phyloP scores from a whole-genome alignment of 129 eudicot species.

The Ambrosia trifida region DNA sequence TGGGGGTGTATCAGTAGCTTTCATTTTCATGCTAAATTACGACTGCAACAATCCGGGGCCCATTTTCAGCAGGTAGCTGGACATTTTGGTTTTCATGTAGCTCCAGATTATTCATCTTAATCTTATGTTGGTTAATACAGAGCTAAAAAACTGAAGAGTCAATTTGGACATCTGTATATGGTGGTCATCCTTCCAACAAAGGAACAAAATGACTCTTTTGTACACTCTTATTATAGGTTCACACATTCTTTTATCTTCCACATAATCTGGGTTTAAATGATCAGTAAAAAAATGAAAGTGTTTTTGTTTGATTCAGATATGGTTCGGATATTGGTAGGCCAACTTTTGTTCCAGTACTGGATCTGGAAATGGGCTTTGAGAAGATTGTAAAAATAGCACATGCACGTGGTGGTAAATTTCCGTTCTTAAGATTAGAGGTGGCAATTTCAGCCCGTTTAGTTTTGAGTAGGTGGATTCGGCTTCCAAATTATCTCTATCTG shows the following conservation, averaged over 20 bases:
- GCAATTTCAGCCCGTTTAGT: background rate
- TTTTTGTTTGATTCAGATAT: constrained; percentile 44
- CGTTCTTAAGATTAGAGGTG: background rate
- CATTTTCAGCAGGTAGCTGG: constrained; percentile 63
- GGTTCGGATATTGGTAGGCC: constrained; percentile 79
- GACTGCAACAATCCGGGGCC: constrained; percentile 42
- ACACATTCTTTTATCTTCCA: constrained; percentile 9
- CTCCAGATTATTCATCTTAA: constrained; percentile 20
- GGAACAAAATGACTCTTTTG: constrained; percentile 83
- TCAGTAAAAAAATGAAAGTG: background rate
- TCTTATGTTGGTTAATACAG: constrained; percentile 44
- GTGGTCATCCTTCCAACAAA: constrained; percentile 78
- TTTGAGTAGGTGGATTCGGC: background rate
- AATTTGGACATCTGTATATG: constrained; percentile 87
- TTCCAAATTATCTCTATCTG: background rate
- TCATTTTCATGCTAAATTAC: constrained; percentile 70
- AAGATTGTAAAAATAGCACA: constrained; percentile 86
- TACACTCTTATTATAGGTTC: constrained; percentile 70
- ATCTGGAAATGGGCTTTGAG: constrained; percentile 94
- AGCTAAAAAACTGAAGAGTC: constrained; percentile 75
- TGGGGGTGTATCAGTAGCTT: constrained; percentile 89
- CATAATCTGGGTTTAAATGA: constrained; percentile 12
- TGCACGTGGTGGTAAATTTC: constrained; percentile 84
- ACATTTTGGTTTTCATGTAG: constrained; percentile 17
- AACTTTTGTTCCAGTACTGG: constrained; percentile 70